Conservation (phyloP, 2,329 filamentous ascomycete genomes). For the Paraphaeosphaeria sporulosa region DNA sequence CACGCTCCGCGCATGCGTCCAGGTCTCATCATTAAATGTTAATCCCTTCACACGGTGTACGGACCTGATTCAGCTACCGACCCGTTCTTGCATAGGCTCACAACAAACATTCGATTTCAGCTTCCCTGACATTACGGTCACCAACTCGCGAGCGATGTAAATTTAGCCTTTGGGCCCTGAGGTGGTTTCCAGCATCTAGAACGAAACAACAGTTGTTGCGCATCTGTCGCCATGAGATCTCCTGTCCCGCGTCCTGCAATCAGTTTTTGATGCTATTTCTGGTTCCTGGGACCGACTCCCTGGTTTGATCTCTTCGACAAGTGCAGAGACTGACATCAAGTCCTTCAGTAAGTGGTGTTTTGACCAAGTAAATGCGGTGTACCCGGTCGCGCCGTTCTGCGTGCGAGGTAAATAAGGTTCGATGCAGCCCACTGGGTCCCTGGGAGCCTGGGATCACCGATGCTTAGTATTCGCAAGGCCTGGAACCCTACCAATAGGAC, state of each 20-base stretch:
- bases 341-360: background rate
- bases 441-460: background rate
- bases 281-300: background rate
- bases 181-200: background rate
- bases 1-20: background rate
- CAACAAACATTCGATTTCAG: background rate
- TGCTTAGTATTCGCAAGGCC: background rate
- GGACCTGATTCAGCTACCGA: background rate
- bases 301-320: background rate
- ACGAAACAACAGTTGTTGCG: background rate
- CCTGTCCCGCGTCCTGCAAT: background rate
- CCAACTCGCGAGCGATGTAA: background rate
- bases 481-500: conserved; percentile 1
- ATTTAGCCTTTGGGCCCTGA: background rate
- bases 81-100: background rate
- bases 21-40: background rate
- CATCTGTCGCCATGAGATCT: background rate
- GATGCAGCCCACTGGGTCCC: background rate
- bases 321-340: background rate
- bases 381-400: background rate
- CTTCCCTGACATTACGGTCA: background rate
- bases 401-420: background rate
- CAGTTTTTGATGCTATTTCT: background rate
- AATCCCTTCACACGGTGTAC: background rate
- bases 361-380: background rate